A percentile compares a stretch with the other conserved stretches of the same genome.
Conservation (phyloP, 306 rosid genomes). For the Fagus sylvatica region DNA sequence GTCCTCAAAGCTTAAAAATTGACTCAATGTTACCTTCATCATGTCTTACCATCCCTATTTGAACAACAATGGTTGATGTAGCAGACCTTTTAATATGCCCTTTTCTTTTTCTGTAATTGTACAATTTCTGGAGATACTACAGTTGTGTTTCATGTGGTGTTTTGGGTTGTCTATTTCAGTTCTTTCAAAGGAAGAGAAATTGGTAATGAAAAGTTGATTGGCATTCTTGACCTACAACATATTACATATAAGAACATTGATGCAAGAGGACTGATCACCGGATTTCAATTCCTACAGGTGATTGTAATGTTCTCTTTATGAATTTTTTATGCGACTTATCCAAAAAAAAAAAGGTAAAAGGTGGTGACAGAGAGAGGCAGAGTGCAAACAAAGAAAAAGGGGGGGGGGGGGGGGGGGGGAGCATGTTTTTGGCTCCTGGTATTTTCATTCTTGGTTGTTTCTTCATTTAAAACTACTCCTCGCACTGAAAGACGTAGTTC, state of each 20-base stretch:
- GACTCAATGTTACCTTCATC: too few relatives aligned
- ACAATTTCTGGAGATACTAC: background rate
- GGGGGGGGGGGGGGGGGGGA: background rate
- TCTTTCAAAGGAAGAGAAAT: conserved; percentile 68
- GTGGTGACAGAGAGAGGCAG: background rate
- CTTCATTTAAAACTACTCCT: background rate
- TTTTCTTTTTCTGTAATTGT: background rate
- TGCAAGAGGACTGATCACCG: conserved; percentile 78
- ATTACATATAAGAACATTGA: conserved; percentile 67
- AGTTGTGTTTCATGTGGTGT: background rate
- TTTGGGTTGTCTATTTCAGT: conserved; percentile 42
- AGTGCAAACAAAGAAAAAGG: background rate
- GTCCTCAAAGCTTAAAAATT: too few relatives aligned
- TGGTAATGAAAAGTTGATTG: conserved; percentile 83
- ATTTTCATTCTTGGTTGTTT: background rate
- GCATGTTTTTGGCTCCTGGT: too few relatives aligned
- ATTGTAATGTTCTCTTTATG: background rate
- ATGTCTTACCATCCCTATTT: too few relatives aligned
- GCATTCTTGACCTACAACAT: conserved; percentile 68
- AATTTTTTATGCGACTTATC: background rate
- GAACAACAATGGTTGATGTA: too few relatives aligned
- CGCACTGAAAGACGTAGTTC: background rate
- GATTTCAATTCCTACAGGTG: conserved; percentile 91
- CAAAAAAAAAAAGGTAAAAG: background rate
- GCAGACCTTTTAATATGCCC: background rate